Percentiles rank a stretch among this genome's conserved stretches.
Conservation (phyloP, 2,329 filamentous ascomycete species). For the Pyrenophora tritici-repentis region DNA sequence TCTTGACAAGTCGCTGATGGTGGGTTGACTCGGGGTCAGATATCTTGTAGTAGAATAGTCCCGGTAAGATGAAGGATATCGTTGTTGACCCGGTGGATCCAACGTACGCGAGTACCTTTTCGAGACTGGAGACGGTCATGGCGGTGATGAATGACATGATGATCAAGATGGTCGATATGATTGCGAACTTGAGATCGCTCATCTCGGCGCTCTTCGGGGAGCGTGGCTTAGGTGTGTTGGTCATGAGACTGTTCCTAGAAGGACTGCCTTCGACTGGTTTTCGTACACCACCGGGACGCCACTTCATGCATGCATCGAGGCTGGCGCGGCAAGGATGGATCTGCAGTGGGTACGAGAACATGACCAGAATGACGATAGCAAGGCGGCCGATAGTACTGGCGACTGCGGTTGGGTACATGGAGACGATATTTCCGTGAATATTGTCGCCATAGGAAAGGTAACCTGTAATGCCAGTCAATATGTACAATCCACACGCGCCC, state of each 20-base stretch:
- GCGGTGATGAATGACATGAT: constrained; percentile 84
- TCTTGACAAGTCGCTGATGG: constrained; percentile 85
- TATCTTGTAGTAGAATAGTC: constrained; percentile 98
- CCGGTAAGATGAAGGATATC: constrained; percentile 95
- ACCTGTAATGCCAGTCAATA: constrained; percentile 90
- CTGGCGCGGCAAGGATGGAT: constrained; percentile 96
- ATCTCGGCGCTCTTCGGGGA: constrained; percentile 59
- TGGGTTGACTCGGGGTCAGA: constrained; percentile 84
- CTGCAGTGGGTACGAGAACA: constrained; percentile 94
- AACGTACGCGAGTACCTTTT: constrained; percentile 92
- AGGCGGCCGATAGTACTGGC: constrained; percentile 91
- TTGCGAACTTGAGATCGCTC: constrained; percentile 84
- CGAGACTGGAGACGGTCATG: constrained; percentile 86
- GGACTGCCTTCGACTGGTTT: constrained; percentile 48
- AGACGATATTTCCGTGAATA: constrained; percentile 89
- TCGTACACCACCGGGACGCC: constrained; percentile 65
- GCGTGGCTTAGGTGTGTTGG: constrained; percentile 33
- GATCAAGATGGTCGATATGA: constrained; percentile 86
- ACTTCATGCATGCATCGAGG: constrained; percentile 89
- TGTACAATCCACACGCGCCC: constrained; percentile 82
- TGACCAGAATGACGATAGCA: constrained; percentile 93
- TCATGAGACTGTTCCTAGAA: constrained; percentile 52
- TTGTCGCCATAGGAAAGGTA: constrained; percentile 94
- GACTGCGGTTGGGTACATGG: constrained; percentile 69
- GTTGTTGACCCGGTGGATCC: constrained; percentile 92